phyloP scores from a whole-genome alignment of 2,329 filamentous ascomycete genomes.

The Penicillium sp. region DNA sequence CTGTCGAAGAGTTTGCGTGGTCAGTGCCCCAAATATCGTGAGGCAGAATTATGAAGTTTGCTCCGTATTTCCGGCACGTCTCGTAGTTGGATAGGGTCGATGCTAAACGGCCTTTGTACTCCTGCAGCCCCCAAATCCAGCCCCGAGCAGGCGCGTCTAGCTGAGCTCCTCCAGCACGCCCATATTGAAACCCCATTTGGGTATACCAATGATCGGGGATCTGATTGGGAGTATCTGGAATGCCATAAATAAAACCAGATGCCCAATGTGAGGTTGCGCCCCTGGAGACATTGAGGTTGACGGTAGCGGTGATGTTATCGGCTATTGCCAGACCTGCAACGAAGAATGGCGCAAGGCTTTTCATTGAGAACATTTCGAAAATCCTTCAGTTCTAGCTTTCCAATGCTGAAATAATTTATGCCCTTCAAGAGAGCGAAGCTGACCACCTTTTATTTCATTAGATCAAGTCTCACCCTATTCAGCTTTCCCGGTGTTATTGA shows the following conservation, averaged over 20 bases:
- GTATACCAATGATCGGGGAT: conserved; percentile 42
- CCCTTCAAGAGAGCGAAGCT: not conserved
- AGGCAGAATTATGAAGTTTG: conserved; percentile 46
- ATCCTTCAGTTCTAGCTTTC: not conserved
- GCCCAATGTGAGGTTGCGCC: conserved; percentile 39
- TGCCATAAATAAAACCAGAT: conserved; percentile 45
- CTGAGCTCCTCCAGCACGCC: conserved; percentile 45
- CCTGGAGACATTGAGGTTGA: conserved; percentile 31
- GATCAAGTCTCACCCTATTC: not conserved
- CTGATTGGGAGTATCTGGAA: conserved; percentile 38
- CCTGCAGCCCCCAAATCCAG: conserved; percentile 40
- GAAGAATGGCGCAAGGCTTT: not conserved
- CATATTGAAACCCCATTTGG: conserved; percentile 43
- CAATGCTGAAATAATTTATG: not conserved
- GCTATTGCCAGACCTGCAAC: not conserved
- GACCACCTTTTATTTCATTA: not conserved
- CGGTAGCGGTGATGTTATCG: conserved; percentile 16
- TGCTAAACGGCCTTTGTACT: conserved; percentile 41
- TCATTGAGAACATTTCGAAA: not conserved
- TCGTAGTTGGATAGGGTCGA: conserved; percentile 48
- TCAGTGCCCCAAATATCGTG: conserved; percentile 52
- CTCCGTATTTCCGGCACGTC: conserved; percentile 44
- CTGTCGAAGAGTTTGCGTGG: conserved; percentile 37
- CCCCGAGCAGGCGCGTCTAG: conserved; percentile 33
- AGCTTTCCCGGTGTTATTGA: not conserved